Evolutionary conservation across 306 rosid species (phyloP).

Genomic region (Luffa aegyptiaca): DNA sequence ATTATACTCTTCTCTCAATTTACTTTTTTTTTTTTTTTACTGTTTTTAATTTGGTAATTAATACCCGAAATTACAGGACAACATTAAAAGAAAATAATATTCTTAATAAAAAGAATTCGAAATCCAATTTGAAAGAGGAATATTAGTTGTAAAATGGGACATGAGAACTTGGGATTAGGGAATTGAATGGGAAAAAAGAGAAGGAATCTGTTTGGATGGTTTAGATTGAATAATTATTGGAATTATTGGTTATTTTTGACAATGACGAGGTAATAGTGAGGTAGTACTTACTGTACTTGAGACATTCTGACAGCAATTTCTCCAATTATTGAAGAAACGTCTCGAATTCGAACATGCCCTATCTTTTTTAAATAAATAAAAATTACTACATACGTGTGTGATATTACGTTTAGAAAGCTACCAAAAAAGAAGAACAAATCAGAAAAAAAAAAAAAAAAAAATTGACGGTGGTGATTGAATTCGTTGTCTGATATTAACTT

Average conservation of each 20-base stretch:
- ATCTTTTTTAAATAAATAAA: not conserved
- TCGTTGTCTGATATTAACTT: not conserved
- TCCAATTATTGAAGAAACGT: not conserved
- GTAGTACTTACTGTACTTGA: conserved; percentile 6
- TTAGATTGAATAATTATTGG: not conserved
- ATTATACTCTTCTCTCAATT: not conserved
- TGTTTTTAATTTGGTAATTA: too few relatives aligned
- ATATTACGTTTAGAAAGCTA: not conserved
- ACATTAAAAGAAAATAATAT: too few relatives aligned
- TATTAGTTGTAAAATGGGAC: not conserved
- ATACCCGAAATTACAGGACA: too few relatives aligned
- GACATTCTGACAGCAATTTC: conserved; percentile 6
- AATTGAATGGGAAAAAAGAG: not conserved
- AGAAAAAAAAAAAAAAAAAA: not conserved
- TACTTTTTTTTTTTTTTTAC: not conserved
- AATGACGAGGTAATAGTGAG: conserved; percentile 5
- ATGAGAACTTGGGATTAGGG: too few relatives aligned
- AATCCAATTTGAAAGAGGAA: not conserved
- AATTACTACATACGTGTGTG: not conserved
- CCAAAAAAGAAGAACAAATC: not conserved
- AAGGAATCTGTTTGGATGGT: not conserved
- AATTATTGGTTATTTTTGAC: not conserved
- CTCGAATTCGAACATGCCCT: not conserved
- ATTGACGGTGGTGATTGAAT: not conserved
- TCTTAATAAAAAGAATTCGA: too few relatives aligned